phyloP scores from a whole-genome alignment of 768 basidiomycete genomes.

The Leccinum boreale region DNA sequence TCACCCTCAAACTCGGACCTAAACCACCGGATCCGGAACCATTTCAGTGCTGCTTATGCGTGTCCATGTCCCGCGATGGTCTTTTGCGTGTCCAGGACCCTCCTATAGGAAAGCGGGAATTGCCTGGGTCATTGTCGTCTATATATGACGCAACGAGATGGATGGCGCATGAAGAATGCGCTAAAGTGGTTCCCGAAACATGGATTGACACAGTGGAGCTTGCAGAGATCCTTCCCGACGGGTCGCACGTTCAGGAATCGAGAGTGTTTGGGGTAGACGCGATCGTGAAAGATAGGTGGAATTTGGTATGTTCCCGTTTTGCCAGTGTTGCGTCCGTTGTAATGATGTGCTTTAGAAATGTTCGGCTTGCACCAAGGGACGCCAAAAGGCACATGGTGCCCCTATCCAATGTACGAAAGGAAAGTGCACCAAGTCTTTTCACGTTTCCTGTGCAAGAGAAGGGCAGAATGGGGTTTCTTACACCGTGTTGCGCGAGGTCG shows the following conservation, averaged over 20 bases:
- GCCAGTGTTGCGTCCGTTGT: background rate
- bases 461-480: slow-evolving; percentile 54
- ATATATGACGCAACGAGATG: slow-evolving; percentile 39
- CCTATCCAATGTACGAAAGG: slow-evolving; percentile 93
- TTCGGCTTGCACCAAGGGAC: slow-evolving; percentile 70
- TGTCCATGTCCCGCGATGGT: slow-evolving; percentile 49
- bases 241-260: slow-evolving; percentile 37
- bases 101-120: slow-evolving; percentile 53
- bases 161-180: slow-evolving; percentile 82
- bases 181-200: slow-evolving; percentile 82
- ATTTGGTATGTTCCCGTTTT: slow-evolving; percentile 55
- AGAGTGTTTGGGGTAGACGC: slow-evolving; percentile 82
- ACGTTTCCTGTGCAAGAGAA: slow-evolving; percentile 82
- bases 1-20: slow-evolving; percentile 69
- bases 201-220: slow-evolving; percentile 76
- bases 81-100: slow-evolving; percentile 69
- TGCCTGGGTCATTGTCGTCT: slow-evolving; percentile 35
- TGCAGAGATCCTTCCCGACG: slow-evolving; percentile 27
- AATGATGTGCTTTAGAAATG: slow-evolving; percentile 69
- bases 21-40: slow-evolving; percentile 51
- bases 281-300: slow-evolving; percentile 92
- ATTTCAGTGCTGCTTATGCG: slow-evolving; percentile 70
- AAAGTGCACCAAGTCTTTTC: slow-evolving; percentile 91
- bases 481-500: slow-evolving; percentile 60
- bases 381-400: slow-evolving; percentile 67